A percentile compares a stretch with the other conserved stretches of the same genome.
phyloP scores from a whole-genome alignment of 208 protist genomes.

The Crithidia acanthocephali region DNA sequence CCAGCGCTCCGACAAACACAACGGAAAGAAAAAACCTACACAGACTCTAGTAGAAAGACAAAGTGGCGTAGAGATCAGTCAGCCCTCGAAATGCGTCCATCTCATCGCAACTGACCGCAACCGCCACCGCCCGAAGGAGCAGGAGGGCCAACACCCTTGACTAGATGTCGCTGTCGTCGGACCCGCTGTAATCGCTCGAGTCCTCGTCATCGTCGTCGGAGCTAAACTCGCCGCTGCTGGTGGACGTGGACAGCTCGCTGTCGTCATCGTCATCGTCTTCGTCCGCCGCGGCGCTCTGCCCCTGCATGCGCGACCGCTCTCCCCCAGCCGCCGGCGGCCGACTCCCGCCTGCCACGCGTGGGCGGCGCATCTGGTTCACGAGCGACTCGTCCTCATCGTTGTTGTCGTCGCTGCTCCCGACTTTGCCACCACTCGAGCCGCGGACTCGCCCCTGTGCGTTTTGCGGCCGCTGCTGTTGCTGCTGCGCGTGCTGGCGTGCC shows the following conservation, averaged over 20 bases:
- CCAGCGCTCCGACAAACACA: too few species aligned
- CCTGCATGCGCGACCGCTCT: conserved; percentile 18
- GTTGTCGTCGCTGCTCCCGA: conserved; percentile 11
- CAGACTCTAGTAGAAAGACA: too few species aligned
- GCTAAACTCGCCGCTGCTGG: conserved; percentile 52
- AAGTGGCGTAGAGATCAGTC: too few species aligned
- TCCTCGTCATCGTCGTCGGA: conserved; percentile 54
- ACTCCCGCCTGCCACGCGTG: conserved; percentile 30
- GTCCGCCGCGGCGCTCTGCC: conserved; percentile 27
- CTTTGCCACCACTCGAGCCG: conserved; percentile 2
- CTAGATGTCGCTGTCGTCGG: conserved; percentile 68
- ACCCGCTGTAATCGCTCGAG: conserved; percentile 43
- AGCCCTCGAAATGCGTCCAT: too few species aligned
- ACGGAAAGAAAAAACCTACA: too few species aligned
- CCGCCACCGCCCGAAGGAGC: too few species aligned
- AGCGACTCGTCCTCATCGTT: conserved; percentile 22
- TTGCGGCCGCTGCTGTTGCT: conserved; percentile 27
- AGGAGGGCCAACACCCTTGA: too few species aligned
- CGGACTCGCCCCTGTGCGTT: conserved; percentile 24
- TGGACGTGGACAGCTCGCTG: conserved; percentile 37
- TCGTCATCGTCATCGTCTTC: conserved; percentile 37
- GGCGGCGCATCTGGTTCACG: conserved; percentile 36
- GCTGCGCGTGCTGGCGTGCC: conserved; percentile 15
- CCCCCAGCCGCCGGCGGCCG: conserved; percentile 21
- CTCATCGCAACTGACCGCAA: too few species aligned